A percentile compares a stretch with the other conserved stretches of the same genome.
Evolutionary conservation across 2,329 filamentous ascomycete species (phyloP).

Genomic region (Gremmenia infestans): DNA sequence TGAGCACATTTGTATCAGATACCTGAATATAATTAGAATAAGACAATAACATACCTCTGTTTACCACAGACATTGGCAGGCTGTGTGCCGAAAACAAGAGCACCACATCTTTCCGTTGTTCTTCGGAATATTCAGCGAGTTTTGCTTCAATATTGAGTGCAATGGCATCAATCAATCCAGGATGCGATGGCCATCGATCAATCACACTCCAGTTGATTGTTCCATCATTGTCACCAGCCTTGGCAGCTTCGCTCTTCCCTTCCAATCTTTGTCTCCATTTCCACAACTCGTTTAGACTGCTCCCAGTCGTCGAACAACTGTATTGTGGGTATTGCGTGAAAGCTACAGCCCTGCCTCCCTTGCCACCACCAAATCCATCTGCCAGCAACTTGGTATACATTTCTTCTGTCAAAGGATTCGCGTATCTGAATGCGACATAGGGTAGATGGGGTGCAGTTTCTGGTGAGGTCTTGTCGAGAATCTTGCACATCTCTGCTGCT

Average conservation of each 20-base stretch:
- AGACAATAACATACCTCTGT: constrained; percentile 58
- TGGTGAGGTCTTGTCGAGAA: constrained; percentile 84
- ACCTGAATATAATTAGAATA: neutral
- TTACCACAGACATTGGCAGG: constrained; percentile 94
- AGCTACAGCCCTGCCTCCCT: constrained; percentile 87
- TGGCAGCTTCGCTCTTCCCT: constrained; percentile 52
- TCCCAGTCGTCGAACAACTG: constrained; percentile 94
- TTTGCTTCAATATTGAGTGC: constrained; percentile 87
- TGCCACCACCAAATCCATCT: constrained; percentile 86
- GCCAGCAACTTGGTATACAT: constrained; percentile 80
- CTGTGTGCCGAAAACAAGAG: constrained; percentile 94
- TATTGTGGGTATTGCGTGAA: constrained; percentile 99
- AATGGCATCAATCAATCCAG: constrained; percentile 85
- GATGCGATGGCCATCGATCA: constrained; percentile 92
- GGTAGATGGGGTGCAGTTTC: constrained; percentile 95
- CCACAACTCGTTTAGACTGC: constrained; percentile 95
- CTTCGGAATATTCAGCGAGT: constrained; percentile 76
- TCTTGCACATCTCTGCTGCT: constrained; percentile 92
- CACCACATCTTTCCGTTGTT: constrained; percentile 73
- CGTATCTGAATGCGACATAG: constrained; percentile 96
- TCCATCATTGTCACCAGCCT: constrained; percentile 47
- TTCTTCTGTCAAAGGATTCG: constrained; percentile 86
- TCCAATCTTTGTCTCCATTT: constrained; percentile 90
- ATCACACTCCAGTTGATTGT: constrained; percentile 95
- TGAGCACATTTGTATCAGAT: constrained; percentile 29